Percentiles rank a stretch among this genome's conserved stretches.
Evolutionary conservation across 345 rosid species (phyloP).

Genomic region (Cardamine chenopodiifolia): DNA sequence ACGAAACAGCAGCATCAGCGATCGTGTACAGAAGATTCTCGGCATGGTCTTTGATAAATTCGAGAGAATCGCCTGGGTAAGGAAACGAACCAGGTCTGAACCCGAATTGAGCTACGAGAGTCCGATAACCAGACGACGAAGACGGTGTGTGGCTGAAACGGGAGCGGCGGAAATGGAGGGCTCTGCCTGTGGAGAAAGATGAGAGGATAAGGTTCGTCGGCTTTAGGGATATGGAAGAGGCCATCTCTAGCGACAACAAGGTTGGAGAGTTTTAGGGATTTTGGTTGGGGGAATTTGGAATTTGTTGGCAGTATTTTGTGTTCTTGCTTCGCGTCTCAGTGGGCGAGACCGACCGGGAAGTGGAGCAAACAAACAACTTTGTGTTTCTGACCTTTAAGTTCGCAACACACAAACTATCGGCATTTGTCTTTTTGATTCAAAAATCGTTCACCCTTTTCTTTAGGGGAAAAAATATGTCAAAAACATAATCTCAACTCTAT

Average conservation of each 20-base stretch:
- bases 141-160: slow-evolving; percentile 44
- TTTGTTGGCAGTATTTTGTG: slow-evolving; percentile 12
- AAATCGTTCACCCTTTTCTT: background rate
- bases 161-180: slow-evolving; percentile 45
- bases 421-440: no score
- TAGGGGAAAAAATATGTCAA: background rate
- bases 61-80: slow-evolving; percentile 52
- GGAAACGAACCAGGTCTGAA: slow-evolving; percentile 51
- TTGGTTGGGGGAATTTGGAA: slow-evolving; percentile 3
- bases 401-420: background rate
- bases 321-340: no score
- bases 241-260: slow-evolving; percentile 30
- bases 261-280: slow-evolving; percentile 32
- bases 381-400: background rate
- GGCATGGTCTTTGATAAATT: slow-evolving; percentile 49
- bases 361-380: slow-evolving; percentile 13
- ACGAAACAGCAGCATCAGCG: slow-evolving; percentile 87
- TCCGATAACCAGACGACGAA: slow-evolving; percentile 50
- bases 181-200: slow-evolving; percentile 42
- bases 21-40: slow-evolving; percentile 65
- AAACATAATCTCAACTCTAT: no score
- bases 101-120: slow-evolving; percentile 62
- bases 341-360: slow-evolving; percentile 10
- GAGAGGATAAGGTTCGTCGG: slow-evolving; percentile 46
- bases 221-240: slow-evolving; percentile 40